A percentile compares a stretch with the other conserved stretches of the same genome.
Evolutionary conservation across 31 red algal genomes (phyloP).

Genomic region (Pterothamnion heteromorphum): DNA sequence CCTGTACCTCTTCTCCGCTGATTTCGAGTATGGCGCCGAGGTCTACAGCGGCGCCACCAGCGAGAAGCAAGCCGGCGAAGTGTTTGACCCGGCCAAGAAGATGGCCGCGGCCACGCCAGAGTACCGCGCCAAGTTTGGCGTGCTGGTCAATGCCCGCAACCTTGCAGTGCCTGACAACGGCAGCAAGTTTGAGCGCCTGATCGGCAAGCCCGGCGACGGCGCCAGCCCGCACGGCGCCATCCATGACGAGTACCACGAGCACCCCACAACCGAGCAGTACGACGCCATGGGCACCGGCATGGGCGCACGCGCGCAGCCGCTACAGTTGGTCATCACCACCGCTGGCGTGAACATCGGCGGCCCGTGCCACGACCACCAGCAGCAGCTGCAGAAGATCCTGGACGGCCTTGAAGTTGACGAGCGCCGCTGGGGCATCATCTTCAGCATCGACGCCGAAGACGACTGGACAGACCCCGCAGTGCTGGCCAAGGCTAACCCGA

Average conservation of each 20-base stretch:
- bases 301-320: neutral
- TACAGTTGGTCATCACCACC: conserved; percentile 7
- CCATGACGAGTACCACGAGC: conserved; percentile 15
- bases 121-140: neutral
- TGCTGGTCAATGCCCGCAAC: neutral
- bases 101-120: neutral
- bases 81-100: neutral
- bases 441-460: neutral
- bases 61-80: conserved; percentile 9
- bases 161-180: neutral
- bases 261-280: neutral
- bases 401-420: neutral
- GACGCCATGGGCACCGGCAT: neutral
- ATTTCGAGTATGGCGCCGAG: neutral
- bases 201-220: conserved; percentile 4
- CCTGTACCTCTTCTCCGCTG: neutral
- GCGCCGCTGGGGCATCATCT: neutral
- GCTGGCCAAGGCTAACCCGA: conserved; percentile 1
- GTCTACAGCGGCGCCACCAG: conserved; percentile 8
- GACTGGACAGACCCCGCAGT: neutral
- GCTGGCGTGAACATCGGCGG: neutral
- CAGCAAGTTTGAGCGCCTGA: neutral
- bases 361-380: conserved; percentile 14
- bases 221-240: neutral
- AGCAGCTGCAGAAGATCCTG: neutral